Base-by-base conservation (phyloP, 306 rosid species). In the Alnus rubra region DNA sequence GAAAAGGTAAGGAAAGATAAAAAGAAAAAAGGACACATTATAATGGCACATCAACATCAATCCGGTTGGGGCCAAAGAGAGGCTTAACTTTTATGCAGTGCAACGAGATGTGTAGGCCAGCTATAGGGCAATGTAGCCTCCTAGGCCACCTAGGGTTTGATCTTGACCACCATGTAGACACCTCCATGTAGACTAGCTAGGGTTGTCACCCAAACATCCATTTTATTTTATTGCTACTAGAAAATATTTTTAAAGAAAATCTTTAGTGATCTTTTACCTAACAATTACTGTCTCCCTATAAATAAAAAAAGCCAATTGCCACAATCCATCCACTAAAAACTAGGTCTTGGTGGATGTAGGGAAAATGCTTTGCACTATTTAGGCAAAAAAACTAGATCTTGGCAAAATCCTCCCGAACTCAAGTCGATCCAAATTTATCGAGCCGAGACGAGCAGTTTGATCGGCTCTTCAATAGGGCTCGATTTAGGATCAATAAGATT, bases 31-130 rank as follows among this genome's bases (percentile, higher is more conserved):
- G 5, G 44, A 2, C 0, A 4, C 45, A 9, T 5, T 18, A 39
- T 67, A 6, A 42, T 67, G 45, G 72, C 72, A 67, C 51, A 67
- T 67, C 51, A 67, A 39, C 23, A 42, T 67, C 72, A 67, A 16
- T 18, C 72, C 13, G 31, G 72, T 67, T 39, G 31, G 51, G 51
- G 72, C 50, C 72, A 67, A 67, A 35, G 15, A 42, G 48, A 67
- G 14, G 3, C 13, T 42, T 3, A 39, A 37, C 72, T 67, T 67
- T 67, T 67, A 67, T 16, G 50, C 72, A 37, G 44, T 3, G 72
- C n/a, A 67, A 39, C 2, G 30, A 1, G 3, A 9, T 18, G 15
- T 5, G 30, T 42, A 62, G 69, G 18, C 69, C 69, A 62, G 69
- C 31, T n/a, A 67, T 67, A 37, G 72, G 72, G 51, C 49, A 67